Conservation (phyloP, 306 rosid species). For the Gleditsia sinensis region DNA sequence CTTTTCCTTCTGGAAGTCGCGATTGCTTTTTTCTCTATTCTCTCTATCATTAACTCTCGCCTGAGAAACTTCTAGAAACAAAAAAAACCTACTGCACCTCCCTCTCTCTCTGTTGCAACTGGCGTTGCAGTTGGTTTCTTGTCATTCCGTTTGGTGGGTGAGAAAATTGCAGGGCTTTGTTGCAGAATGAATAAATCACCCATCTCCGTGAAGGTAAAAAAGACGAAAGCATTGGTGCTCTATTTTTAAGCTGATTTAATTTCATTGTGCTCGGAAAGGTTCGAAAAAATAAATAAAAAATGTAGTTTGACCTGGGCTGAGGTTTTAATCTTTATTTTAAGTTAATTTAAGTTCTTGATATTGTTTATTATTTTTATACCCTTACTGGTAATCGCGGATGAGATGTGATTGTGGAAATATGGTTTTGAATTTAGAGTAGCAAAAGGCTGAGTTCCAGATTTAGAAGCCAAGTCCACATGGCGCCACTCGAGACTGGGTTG, state of each 20-base stretch:
- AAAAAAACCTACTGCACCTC: constrained; percentile 15
- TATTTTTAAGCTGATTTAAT: neutral
- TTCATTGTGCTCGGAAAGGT: neutral
- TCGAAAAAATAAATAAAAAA: neutral
- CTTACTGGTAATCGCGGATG: neutral
- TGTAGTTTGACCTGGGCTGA: no score
- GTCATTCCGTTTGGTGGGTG: neutral
- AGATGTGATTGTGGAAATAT: neutral
- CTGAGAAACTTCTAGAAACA: constrained; percentile 70
- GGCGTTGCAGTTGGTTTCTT: neutral
- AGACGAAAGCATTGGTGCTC: neutral
- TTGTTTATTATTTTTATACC: neutral
- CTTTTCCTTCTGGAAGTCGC: constrained; percentile 60
- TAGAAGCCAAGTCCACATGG: constrained; percentile 46
- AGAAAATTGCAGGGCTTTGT: neutral
- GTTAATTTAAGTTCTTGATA: neutral
- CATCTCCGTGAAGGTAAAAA: neutral
- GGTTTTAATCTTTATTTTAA: neutral
- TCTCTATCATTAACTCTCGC: neutral
- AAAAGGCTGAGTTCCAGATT: constrained; percentile 44
- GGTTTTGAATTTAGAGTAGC: neutral
- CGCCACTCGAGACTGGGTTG: constrained; percentile 56
- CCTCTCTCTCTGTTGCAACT: neutral
- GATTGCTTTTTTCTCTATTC: constrained; percentile 18
- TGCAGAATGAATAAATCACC: neutral